These are phyloP conservation scores for Delitschia confertaspora DNA, from an alignment of 495 filamentous ascomycete species.

Conservation along the genomic window DNA sequence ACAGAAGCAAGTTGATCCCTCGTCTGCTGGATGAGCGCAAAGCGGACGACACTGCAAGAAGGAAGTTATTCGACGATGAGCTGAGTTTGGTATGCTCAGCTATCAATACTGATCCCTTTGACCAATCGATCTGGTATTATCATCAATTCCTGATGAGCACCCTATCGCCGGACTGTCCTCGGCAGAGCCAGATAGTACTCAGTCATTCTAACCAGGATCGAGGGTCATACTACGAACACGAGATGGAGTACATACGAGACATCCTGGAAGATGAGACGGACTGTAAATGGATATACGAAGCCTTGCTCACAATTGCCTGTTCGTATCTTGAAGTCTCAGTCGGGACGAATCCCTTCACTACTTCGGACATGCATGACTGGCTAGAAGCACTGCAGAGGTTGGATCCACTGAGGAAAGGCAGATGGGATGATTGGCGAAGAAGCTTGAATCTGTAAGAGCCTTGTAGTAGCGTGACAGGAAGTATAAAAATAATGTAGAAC, in stretches of 20 bases:
- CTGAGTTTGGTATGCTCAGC: slow-evolving; percentile 64
- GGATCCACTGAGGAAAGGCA: slow-evolving; percentile 34
- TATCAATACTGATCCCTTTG: slow-evolving; percentile 75
- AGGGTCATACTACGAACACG: slow-evolving; percentile 27
- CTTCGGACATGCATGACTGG: slow-evolving; percentile 33
- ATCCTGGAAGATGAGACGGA: slow-evolving; percentile 55
- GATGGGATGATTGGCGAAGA: slow-evolving; percentile 34
- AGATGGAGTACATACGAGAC: slow-evolving; percentile 44
- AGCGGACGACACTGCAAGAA: slow-evolving; percentile 53
- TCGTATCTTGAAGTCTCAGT: slow-evolving; percentile 27
- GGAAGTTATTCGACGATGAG: slow-evolving; percentile 66
- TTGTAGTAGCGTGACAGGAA: no score
- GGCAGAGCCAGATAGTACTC: slow-evolving; percentile 50
- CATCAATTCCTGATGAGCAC: slow-evolving; percentile 70
- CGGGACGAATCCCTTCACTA: slow-evolving; percentile 25
- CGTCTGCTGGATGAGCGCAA: slow-evolving; percentile 58
- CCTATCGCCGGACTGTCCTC: slow-evolving; percentile 34
- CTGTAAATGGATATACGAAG: slow-evolving; percentile 38
- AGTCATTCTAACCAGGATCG: slow-evolving; percentile 39
- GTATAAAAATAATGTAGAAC: no score
- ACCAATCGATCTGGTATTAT: slow-evolving; percentile 95
- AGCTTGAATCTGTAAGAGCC: slow-evolving; percentile 24
- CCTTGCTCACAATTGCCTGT: slow-evolving; percentile 25
- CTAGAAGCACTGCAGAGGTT: slow-evolving; percentile 30
- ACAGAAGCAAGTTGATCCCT: slow-evolving; percentile 72